phyloP scores from a whole-genome alignment of 768 basidiomycete genomes.

The Leccinum incarnatum region DNA sequence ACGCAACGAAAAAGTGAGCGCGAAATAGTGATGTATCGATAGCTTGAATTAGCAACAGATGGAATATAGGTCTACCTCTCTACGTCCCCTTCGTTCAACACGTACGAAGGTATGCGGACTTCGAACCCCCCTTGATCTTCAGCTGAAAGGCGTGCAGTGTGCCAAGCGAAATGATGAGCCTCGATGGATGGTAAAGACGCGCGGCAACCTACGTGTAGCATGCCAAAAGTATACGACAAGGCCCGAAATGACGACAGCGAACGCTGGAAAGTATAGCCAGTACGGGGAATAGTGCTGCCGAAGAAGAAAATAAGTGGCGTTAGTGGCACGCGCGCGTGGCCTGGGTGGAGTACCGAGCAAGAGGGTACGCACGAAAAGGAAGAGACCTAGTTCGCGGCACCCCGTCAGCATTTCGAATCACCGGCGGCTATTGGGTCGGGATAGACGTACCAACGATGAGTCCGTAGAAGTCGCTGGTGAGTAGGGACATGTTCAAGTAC shows the following conservation, averaged over 20 bases:
- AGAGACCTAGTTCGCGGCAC: constrained; percentile 35
- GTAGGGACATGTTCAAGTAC: constrained; percentile 78
- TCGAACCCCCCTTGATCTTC: constrained; percentile 63
- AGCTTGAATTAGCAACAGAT: not conserved
- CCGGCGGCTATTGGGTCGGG: not conserved
- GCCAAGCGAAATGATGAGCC: not conserved
- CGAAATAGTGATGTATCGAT: not conserved
- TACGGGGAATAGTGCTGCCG: constrained; percentile 74
- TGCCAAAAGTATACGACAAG: constrained; percentile 85
- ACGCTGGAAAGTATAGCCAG: constrained; percentile 88
- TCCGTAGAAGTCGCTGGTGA: constrained; percentile 89
- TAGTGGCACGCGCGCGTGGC: not conserved
- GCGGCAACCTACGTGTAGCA: constrained; percentile 60
- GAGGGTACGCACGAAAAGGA: constrained; percentile 46
- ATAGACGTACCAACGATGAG: constrained; percentile 59
- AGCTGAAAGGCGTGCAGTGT: constrained; percentile 39
- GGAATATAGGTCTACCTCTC: not conserved
- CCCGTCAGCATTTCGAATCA: constrained; percentile 2
- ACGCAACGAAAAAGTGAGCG: not conserved
- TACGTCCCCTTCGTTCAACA: constrained; percentile 2
- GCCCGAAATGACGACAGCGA: constrained; percentile 64
- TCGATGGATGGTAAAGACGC: not conserved
- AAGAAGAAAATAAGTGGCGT: not conserved
- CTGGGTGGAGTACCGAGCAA: not conserved
- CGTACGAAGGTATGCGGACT: constrained; percentile 22